Evolutionary conservation across 495 filamentous ascomycete genomes (phyloP).

Genomic region (Hypoxylon fragiforme): DNA sequence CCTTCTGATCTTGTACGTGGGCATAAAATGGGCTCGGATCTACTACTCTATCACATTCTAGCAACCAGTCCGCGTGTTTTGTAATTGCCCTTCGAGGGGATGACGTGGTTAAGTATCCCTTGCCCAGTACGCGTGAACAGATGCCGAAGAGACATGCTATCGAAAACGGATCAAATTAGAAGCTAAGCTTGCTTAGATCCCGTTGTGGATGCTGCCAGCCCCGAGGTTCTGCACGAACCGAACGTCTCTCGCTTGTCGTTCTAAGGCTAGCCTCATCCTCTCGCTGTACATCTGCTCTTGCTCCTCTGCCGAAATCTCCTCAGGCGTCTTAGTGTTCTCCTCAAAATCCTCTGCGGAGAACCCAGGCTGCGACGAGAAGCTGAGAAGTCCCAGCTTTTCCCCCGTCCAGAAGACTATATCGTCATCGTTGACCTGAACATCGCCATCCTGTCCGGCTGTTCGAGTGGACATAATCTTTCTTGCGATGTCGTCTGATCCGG

Average conservation of each 20-base stretch:
- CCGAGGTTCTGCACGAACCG: slow-evolving; percentile 74
- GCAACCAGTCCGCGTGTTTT: background rate
- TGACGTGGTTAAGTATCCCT: slow-evolving; percentile 27
- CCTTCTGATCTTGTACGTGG: background rate
- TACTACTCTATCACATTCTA: background rate
- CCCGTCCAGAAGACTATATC: slow-evolving; percentile 81
- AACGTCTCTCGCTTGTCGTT: slow-evolving; percentile 81
- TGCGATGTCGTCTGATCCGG: slow-evolving; percentile 63
- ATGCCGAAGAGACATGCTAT: background rate
- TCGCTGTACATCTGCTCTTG: slow-evolving; percentile 60
- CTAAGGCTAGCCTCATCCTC: slow-evolving; percentile 73
- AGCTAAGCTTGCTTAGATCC: slow-evolving; percentile 15
- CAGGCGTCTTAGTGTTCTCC: slow-evolving; percentile 43
- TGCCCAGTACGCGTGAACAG: slow-evolving; percentile 7
- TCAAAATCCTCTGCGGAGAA: slow-evolving; percentile 53
- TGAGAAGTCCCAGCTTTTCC: slow-evolving; percentile 73
- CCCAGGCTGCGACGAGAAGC: slow-evolving; percentile 57
- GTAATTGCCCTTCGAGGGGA: background rate
- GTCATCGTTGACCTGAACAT: slow-evolving; percentile 52
- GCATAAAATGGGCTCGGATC: background rate
- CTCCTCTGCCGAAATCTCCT: slow-evolving; percentile 49
- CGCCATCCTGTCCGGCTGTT: slow-evolving; percentile 36
- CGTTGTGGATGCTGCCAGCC: slow-evolving; percentile 27
- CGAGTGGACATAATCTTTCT: slow-evolving; percentile 71
- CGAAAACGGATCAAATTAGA: slow-evolving; percentile 12